Evolutionary conservation across 805 yeast genomes (phyloP).

Genomic region (Millerozyma miso): DNA sequence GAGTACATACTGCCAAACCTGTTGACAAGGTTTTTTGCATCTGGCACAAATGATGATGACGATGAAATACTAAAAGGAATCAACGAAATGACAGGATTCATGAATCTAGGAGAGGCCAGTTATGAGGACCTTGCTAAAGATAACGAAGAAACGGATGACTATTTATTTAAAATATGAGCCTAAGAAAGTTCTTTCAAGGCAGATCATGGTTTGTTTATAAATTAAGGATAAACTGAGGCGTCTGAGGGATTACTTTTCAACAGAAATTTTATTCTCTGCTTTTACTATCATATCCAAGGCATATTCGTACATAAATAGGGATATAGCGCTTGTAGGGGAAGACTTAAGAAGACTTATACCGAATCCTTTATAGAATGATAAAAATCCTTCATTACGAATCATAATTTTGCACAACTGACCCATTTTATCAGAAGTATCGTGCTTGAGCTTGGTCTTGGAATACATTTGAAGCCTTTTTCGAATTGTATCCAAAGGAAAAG

Average conservation of each 20-base stretch:
- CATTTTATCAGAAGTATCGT: conserved; percentile 10
- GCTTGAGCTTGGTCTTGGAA: conserved; percentile 11
- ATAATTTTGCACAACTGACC: conserved; percentile 34
- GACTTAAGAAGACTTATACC: conserved; percentile 67
- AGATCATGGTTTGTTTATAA: no score
- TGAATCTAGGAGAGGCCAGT: conserved; percentile 16
- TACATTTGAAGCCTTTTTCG: conserved; percentile 72
- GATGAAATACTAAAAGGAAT: conserved; percentile 3
- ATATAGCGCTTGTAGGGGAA: conserved; percentile 73
- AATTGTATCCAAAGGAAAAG: conserved; percentile 84
- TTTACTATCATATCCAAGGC: conserved; percentile 12
- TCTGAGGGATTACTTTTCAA: neutral
- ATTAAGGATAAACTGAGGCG: no score
- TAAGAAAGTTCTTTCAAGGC: no score
- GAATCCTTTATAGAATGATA: conserved; percentile 73
- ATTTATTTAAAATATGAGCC: conserved; percentile 22
- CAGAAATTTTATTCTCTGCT: neutral
- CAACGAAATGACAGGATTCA: conserved; percentile 21
- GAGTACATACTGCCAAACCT: conserved; percentile 41
- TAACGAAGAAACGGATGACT: conserved; percentile 15
- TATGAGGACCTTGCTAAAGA: conserved; percentile 10
- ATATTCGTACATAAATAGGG: conserved; percentile 62
- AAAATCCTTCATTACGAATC: conserved; percentile 51
- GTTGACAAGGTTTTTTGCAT: conserved; percentile 27
- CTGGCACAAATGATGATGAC: conserved; percentile 17